A percentile compares a stretch with the other conserved stretches of the same genome.
Conservation (phyloP, 805 yeast genomes). For the Candida tallmaniae region DNA sequence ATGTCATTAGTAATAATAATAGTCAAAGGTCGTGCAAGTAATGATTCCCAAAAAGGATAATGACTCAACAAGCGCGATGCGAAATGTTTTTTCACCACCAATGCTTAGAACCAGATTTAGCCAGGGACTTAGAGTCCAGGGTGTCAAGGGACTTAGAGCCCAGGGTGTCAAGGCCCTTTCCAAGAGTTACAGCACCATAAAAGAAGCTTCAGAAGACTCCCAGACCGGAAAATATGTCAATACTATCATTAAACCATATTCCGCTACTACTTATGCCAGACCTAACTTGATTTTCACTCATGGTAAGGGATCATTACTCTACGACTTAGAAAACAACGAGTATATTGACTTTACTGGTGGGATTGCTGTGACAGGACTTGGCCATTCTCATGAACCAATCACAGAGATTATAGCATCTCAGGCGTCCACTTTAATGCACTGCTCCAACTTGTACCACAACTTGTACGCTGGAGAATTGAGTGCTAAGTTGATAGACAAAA, state of each 20-base stretch:
- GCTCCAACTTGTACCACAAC: slow-evolving; percentile 83
- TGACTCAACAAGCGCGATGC: slow-evolving; percentile 33
- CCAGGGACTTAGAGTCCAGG: too few species aligned
- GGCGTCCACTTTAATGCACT: slow-evolving; percentile 67
- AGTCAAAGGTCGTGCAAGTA: too few species aligned
- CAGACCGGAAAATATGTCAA: slow-evolving; percentile 39
- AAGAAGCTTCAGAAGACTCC: slow-evolving; percentile 13
- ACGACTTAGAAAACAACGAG: slow-evolving; percentile 72
- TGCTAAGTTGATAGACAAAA: slow-evolving; percentile 62
- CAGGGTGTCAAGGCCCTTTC: too few species aligned
- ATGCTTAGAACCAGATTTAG: too few species aligned
- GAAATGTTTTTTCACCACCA: slow-evolving; percentile 12
- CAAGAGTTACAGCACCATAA: background rate
- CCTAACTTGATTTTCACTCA: slow-evolving; percentile 73
- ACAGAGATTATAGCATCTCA: slow-evolving; percentile 71
- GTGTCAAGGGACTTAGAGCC: too few species aligned
- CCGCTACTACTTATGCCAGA: slow-evolving; percentile 76
- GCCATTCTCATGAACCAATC: slow-evolving; percentile 77
- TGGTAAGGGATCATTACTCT: slow-evolving; percentile 77
- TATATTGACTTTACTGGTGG: slow-evolving; percentile 94
- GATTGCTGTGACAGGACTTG: slow-evolving; percentile 93
- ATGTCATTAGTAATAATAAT: too few species aligned
- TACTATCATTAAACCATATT: slow-evolving; percentile 45
- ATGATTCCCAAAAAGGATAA: slow-evolving; percentile 17
- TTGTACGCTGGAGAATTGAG: slow-evolving; percentile 79